phyloP scores from a whole-genome alignment of 345 rosid genomes.

The Citrus unshiu region DNA sequence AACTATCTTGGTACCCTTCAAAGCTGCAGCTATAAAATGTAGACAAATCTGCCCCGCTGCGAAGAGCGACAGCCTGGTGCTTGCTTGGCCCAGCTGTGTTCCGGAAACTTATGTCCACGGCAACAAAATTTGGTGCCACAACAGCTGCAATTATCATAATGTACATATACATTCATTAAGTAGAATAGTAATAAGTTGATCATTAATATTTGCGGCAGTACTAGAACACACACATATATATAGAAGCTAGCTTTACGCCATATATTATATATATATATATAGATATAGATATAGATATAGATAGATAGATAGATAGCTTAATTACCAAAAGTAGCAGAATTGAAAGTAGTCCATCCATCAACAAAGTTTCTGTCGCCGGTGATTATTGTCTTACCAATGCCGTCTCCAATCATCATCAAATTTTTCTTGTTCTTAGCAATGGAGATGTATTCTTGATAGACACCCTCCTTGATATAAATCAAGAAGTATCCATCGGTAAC shows the following conservation, averaged over 20 bases:
- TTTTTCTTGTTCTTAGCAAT: constrained; percentile 62
- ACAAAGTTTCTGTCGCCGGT: constrained; percentile 76
- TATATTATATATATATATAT: too few relatives aligned
- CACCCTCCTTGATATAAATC: constrained; percentile 65
- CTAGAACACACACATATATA: too few relatives aligned
- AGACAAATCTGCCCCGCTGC: constrained; percentile 73
- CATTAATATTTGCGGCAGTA: too few relatives aligned
- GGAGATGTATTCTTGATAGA: constrained; percentile 70
- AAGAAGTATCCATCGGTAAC: constrained; percentile 62
- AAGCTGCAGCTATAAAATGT: constrained; percentile 80
- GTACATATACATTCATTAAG: neutral
- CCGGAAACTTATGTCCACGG: constrained; percentile 65
- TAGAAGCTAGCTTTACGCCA: too few relatives aligned
- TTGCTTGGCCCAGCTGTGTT: constrained; percentile 84
- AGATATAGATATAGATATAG: too few relatives aligned
- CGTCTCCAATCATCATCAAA: constrained; percentile 85
- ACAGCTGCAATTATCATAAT: constrained; percentile 50
- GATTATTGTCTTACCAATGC: constrained; percentile 71
- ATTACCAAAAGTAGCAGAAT: constrained; percentile 82
- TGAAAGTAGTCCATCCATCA: constrained; percentile 88
- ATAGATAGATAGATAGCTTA: neutral
- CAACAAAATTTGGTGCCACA: constrained; percentile 67
- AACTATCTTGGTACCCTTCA: constrained; percentile 81
- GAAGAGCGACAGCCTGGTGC: constrained; percentile 80
- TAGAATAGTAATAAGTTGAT: neutral